These are phyloP conservation scores for Linum lewisii DNA, from an alignment of 345 rosid genomes.

Conservation along the genomic window DNA sequence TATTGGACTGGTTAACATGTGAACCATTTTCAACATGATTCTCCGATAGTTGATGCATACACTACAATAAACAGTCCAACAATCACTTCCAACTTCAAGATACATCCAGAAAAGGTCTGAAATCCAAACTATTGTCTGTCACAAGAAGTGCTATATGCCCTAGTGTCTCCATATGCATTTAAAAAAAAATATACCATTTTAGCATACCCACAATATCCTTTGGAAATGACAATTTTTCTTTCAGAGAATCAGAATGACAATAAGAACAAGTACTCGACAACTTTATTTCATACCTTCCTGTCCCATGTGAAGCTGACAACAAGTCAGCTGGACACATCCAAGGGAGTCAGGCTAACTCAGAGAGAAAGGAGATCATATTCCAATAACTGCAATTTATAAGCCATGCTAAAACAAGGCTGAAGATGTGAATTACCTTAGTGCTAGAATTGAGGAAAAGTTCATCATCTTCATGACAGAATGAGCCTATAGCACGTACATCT, in stretches of 20 bases:
- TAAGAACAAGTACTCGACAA: no score
- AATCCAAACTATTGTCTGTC: no score
- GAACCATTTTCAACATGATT: constrained; percentile 32
- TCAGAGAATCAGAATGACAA: no score
- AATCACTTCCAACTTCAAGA: background rate
- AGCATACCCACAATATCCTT: no score
- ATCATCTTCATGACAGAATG: constrained; percentile 83
- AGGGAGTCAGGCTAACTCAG: background rate
- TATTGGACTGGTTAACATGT: constrained; percentile 30
- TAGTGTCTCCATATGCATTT: no score
- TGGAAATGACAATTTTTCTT: no score
- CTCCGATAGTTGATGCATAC: constrained; percentile 31
- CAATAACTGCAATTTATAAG: background rate
- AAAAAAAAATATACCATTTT: no score
- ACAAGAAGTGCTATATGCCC: no score
- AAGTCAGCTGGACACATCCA: background rate
- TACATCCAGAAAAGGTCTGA: background rate
- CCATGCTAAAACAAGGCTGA: background rate
- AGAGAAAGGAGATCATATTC: background rate
- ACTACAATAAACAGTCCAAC: constrained; percentile 32
- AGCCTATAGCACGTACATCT: constrained; percentile 76
- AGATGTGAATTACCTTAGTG: constrained; percentile 50
- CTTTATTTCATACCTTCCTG: background rate
- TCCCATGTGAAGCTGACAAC: background rate
- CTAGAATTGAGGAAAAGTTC: constrained; percentile 79